A percentile compares a stretch with the other conserved stretches of the same genome.
Conservation (phyloP, 2,329 filamentous ascomycete species). For the Curvularia spicifera region DNA sequence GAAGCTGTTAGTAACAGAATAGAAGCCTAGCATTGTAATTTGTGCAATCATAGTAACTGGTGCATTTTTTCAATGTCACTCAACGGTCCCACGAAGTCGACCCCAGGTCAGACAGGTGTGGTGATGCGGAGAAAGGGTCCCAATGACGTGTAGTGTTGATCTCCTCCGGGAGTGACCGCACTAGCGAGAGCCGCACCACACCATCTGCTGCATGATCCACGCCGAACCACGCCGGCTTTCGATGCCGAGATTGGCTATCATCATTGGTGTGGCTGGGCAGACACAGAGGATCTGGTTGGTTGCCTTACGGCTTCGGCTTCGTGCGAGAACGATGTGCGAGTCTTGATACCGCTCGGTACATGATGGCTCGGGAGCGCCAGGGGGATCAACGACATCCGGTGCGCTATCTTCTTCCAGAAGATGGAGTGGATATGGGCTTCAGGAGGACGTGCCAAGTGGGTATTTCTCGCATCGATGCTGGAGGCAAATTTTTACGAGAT, state of each 20-base stretch:
- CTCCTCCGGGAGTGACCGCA: conserved; percentile 27
- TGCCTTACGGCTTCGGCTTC: not conserved
- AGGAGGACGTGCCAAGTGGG: conserved; percentile 2
- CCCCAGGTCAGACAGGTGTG: conserved; percentile 2
- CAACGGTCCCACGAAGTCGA: conserved; percentile 2
- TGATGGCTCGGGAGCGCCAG: conserved; percentile 1
- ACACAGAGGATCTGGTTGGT: not conserved
- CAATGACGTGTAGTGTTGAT: conserved; percentile 25
- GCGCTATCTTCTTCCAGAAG: conserved; percentile 4
- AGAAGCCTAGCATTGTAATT: conserved; percentile 2
- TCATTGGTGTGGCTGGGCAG: conserved; percentile 10
- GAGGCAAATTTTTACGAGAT: conserved; percentile 11
- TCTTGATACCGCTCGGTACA: not conserved
- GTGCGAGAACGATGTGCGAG: not conserved
- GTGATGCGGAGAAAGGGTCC: conserved; percentile 13
- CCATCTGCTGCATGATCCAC: conserved; percentile 13
- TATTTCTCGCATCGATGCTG: conserved; percentile 8
- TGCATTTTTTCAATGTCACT: not conserved
- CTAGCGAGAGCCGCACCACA: conserved; percentile 30
- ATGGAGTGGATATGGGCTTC: not conserved
- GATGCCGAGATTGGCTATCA: conserved; percentile 8
- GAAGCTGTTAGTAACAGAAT: conserved; percentile 16
- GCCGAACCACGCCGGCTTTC: conserved; percentile 14
- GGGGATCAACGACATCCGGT: conserved; percentile 2
- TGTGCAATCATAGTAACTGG: not conserved